phyloP scores from a whole-genome alignment of 768 basidiomycete genomes.

The Suillus tomentosus region DNA sequence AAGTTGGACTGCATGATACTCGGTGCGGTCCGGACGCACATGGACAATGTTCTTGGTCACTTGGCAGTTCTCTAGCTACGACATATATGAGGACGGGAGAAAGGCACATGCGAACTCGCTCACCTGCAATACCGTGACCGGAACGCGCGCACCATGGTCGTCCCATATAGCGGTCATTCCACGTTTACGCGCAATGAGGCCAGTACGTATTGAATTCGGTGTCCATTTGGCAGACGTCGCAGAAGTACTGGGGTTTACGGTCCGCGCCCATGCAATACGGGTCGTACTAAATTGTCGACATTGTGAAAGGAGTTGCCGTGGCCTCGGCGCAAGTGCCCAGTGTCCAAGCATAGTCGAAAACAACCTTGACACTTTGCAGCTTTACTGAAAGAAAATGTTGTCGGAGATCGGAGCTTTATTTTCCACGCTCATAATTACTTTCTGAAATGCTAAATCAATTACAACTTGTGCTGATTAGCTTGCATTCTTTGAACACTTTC shows the following conservation, averaged over 20 bases:
- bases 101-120: constrained; percentile 21
- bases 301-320: constrained; percentile 33
- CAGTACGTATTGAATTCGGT: constrained; percentile 83
- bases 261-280: constrained; percentile 32
- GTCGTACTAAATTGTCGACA: constrained; percentile 49
- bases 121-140: constrained; percentile 95
- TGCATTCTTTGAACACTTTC: neutral
- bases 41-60: constrained; percentile 79
- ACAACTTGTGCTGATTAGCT: neutral
- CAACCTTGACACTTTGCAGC: constrained; percentile 17
- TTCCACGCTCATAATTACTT: constrained; percentile 15
- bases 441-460: neutral
- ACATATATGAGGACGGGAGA: constrained; percentile 16
- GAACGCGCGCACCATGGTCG: constrained; percentile 80
- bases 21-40: constrained; percentile 62
- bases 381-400: constrained; percentile 11
- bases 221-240: constrained; percentile 66
- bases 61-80: constrained; percentile 84
- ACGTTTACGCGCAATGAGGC: constrained; percentile 90
- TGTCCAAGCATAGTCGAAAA: constrained; percentile 50
- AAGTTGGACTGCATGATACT: constrained; percentile 92
- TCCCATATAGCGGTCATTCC: constrained; percentile 97
- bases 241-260: constrained; percentile 18
- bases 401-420: neutral
- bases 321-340: constrained; percentile 47